These are phyloP conservation scores for Volvariella surrecta DNA, from an alignment of 1,284 basidiomycete species.

Conservation along the genomic window DNA sequence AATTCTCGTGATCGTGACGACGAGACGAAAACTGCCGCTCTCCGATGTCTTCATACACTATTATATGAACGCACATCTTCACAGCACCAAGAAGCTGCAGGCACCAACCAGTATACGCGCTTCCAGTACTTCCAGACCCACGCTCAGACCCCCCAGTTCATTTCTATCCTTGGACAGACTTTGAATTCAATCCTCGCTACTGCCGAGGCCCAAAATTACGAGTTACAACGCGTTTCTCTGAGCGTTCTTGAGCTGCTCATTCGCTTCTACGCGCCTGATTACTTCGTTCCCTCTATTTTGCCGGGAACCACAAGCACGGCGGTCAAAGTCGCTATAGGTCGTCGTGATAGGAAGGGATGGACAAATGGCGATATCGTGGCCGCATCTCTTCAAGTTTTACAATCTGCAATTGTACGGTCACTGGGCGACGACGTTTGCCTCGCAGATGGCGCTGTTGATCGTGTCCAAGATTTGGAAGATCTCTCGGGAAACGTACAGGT, in stretches of 20 bases:
- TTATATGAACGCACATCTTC: conserved; percentile 41
- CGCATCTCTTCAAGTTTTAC: conserved; percentile 48
- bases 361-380: conserved; percentile 57
- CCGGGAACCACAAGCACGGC: conserved; percentile 77
- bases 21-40: conserved; percentile 68
- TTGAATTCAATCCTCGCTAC: conserved; percentile 60
- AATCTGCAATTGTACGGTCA: conserved; percentile 44
- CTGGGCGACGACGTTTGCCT: conserved; percentile 60
- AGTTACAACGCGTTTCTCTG: conserved; percentile 60
- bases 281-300: conserved; percentile 64
- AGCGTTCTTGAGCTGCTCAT: conserved; percentile 51
- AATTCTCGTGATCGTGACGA: conserved; percentile 59
- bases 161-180: conserved; percentile 79
- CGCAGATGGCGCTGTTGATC: conserved; percentile 48
- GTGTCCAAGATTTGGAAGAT: conserved; percentile 54
- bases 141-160: conserved; percentile 40
- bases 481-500: conserved; percentile 28
- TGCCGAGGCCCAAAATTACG: conserved; percentile 44
- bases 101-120: conserved; percentile 23
- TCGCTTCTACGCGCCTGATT: conserved; percentile 49
- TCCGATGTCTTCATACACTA: conserved; percentile 45
- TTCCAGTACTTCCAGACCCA: conserved; percentile 37
- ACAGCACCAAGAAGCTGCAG: conserved; percentile 15
- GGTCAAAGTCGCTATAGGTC: conserved; percentile 57
- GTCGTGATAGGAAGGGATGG: conserved; percentile 48